A percentile compares a stretch with the other conserved stretches of the same genome.
Conservation (phyloP, 2,329 filamentous ascomycete species). For the Chaetomiaceae sp. region DNA sequence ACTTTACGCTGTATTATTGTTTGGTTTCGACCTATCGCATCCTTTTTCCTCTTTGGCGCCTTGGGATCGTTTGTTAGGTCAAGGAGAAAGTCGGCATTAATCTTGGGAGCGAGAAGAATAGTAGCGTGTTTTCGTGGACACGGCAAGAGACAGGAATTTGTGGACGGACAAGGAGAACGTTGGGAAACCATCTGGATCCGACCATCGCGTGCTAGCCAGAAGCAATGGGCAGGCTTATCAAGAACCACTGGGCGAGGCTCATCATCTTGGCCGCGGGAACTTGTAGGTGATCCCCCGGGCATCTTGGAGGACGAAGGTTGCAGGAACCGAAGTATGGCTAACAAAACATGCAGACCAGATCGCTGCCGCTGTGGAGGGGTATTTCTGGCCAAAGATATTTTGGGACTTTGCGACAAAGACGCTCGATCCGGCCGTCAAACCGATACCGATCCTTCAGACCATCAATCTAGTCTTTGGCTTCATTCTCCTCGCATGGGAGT, state of each 20-base stretch:
- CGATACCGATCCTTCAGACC: constrained; percentile 81
- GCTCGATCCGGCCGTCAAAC: constrained; percentile 79
- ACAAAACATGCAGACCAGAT: constrained; percentile 67
- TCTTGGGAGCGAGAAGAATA: constrained; percentile 4
- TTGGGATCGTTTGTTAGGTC: constrained; percentile 5
- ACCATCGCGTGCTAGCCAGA: constrained; percentile 19
- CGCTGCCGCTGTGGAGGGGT: constrained; percentile 73
- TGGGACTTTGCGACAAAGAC: constrained; percentile 95
- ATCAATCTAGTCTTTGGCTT: constrained; percentile 83
- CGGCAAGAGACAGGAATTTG: constrained; percentile 22
- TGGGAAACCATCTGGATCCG: constrained; percentile 1
- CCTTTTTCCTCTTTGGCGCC: constrained; percentile 18
- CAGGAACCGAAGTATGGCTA: background rate
- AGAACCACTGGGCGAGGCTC: constrained; percentile 97
- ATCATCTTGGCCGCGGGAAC: constrained; percentile 80
- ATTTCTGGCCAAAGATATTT: constrained; percentile 99
- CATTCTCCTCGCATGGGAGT: constrained; percentile 79
- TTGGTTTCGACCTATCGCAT: constrained; percentile 24
- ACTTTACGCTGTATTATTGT: constrained; percentile 29
- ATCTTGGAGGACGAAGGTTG: background rate
- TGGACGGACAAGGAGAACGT: background rate
- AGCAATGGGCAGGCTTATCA: constrained; percentile 96
- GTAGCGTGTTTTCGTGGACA: constrained; percentile 19
- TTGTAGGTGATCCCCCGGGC: constrained; percentile 48
- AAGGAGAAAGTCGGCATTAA: background rate